Percentiles rank a stretch among this genome's conserved stretches.
These are phyloP conservation scores for Tetrahymena elliotti DNA, from an alignment of 73 alveolate genomes.

Conservation along the genomic window DNA sequence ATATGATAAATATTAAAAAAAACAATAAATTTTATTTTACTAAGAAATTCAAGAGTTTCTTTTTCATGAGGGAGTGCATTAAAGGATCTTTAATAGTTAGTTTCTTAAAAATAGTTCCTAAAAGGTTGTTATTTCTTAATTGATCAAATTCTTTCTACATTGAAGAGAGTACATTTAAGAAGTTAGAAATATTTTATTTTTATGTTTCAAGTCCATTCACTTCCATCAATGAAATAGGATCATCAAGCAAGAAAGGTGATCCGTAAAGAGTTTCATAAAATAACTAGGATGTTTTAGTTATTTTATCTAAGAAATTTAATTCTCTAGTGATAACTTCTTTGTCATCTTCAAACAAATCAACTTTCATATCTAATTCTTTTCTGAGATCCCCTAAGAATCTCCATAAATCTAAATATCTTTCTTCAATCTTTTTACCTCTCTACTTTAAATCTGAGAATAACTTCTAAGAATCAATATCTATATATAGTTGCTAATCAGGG, in stretches of 20 bases:
- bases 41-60: background rate
- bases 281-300: background rate
- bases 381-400: background rate
- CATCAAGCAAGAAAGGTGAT: background rate
- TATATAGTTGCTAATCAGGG: background rate
- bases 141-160: background rate
- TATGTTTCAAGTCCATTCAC: background rate
- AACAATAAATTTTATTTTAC: background rate
- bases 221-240: background rate
- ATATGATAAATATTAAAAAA: background rate
- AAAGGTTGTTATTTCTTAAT: background rate
- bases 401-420: background rate
- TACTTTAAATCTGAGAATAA: background rate
- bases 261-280: background rate
- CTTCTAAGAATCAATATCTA: background rate
- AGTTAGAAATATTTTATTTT: background rate
- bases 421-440: background rate
- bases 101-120: background rate
- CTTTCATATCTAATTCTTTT: background rate
- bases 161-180: background rate
- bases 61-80: background rate
- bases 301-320: background rate
- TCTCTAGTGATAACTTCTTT: background rate
- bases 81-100: background rate
- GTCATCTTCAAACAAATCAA: background rate